Percentiles rank a stretch among this genome's conserved stretches.
Evolutionary conservation across 1,139 yeast genomes (phyloP).

Genomic region (Arxiozyma telluris): DNA sequence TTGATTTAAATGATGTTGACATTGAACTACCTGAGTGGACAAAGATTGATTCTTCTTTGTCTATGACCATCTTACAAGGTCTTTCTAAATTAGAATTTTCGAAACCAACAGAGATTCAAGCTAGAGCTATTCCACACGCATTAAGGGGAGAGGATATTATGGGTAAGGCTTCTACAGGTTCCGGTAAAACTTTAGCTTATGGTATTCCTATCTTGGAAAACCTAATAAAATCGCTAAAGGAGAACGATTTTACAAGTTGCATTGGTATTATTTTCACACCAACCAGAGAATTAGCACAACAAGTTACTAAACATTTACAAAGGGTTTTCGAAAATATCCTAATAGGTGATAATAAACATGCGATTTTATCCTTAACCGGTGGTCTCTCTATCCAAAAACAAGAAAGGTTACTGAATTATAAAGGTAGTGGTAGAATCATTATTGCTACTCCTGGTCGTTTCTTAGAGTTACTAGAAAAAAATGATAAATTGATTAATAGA

Average conservation of each 20-base stretch:
- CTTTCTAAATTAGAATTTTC: conserved; percentile 49
- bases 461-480: conserved; percentile 67
- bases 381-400: conserved; percentile 93
- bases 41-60: conserved; percentile 31
- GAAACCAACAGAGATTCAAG: conserved; percentile 79
- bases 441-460: conserved; percentile 97
- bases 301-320: conserved; percentile 74
- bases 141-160: conserved; percentile 68
- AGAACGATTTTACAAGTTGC: conserved; percentile 34
- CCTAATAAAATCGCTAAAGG: conserved; percentile 31
- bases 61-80: conserved; percentile 51
- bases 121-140: conserved; percentile 65
- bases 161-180: conserved; percentile 97
- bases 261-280: conserved; percentile 85
- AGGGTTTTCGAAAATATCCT: conserved; percentile 37
- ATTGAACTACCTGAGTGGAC: conserved; percentile 56
- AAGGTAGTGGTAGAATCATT: conserved; percentile 62
- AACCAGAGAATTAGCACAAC: conserved; percentile 93
- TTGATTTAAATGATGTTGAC: conserved; percentile 24
- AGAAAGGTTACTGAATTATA: conserved; percentile 58
- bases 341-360: conserved; percentile 39
- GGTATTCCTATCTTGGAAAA: conserved; percentile 88
- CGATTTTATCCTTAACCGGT: conserved; percentile 79
- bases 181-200: conserved; percentile 94
- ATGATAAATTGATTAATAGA: conserved; percentile 43